Conservation (phyloP, 2,329 filamentous ascomycete genomes). For the Rasamsonia emersonii region DNA sequence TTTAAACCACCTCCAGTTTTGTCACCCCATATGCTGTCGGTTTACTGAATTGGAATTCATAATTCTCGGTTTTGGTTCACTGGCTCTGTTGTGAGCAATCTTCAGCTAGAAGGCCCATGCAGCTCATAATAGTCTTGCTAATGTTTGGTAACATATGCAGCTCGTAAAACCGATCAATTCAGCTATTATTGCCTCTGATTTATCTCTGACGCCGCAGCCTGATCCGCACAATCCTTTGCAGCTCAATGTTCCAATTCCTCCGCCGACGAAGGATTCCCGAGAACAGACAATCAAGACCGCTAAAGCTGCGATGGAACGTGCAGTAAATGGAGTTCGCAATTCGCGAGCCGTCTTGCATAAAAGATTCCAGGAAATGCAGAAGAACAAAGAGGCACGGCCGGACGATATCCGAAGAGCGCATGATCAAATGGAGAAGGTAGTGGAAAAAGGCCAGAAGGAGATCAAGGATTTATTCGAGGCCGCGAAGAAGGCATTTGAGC, state of each 20-base stretch:
- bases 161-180: slow-evolving; percentile 38
- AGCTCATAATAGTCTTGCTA: too few relatives aligned
- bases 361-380: slow-evolving; percentile 35
- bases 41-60: background rate
- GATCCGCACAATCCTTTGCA: slow-evolving; percentile 37
- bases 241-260: slow-evolving; percentile 38
- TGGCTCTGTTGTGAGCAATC: too few relatives aligned
- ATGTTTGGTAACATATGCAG: too few relatives aligned
- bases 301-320: slow-evolving; percentile 36
- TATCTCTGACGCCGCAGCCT: slow-evolving; percentile 36
- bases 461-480: slow-evolving; percentile 37
- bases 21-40: slow-evolving; percentile 1
- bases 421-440: slow-evolving; percentile 40
- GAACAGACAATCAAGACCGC: slow-evolving; percentile 32
- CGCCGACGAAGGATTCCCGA: slow-evolving; percentile 39
- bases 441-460: slow-evolving; percentile 39
- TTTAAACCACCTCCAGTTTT: slow-evolving; percentile 8
- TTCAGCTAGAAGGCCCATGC: too few relatives aligned
- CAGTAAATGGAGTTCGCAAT: slow-evolving; percentile 30
- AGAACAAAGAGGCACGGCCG: slow-evolving; percentile 34
- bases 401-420: slow-evolving; percentile 40
- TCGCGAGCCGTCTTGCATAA: slow-evolving; percentile 38
- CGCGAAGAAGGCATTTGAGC: slow-evolving; percentile 31
- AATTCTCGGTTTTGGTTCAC: background rate
- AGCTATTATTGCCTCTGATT: slow-evolving; percentile 32